These are phyloP conservation scores for Syzygium grande DNA, from an alignment of 345 rosid genomes.

Conservation along the genomic window DNA sequence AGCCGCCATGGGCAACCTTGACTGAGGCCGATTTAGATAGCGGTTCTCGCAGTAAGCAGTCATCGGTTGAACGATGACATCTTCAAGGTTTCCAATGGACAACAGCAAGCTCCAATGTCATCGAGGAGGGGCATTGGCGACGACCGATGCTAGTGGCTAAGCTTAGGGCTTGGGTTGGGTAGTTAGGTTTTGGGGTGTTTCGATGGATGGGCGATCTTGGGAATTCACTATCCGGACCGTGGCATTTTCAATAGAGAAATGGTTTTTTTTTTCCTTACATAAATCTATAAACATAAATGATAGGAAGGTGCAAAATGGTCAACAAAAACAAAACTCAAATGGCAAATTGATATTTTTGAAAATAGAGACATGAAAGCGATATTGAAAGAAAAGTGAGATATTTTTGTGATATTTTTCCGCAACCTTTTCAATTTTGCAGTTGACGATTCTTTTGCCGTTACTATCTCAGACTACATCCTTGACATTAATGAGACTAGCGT, in stretches of 20 bases:
- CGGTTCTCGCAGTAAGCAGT: neutral
- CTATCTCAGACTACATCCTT: neutral
- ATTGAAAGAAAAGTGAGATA: neutral
- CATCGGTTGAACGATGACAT: rapidly evolving
- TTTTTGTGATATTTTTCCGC: neutral
- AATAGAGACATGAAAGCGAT: neutral
- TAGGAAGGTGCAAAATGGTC: neutral
- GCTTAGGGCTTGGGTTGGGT: neutral
- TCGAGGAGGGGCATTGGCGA: neutral
- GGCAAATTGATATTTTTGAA: neutral
- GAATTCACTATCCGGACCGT: neutral
- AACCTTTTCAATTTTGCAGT: neutral
- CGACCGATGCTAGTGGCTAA: neutral
- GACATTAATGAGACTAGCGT: neutral
- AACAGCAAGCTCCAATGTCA: neutral
- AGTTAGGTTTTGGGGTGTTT: neutral
- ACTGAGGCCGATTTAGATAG: neutral
- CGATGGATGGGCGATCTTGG: neutral
- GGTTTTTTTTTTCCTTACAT: neutral
- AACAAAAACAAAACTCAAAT: neutral
- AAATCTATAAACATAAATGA: neutral
- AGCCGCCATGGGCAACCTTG: neutral
- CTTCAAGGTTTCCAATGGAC: neutral
- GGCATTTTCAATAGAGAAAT: neutral
- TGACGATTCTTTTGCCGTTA: neutral